Evolutionary conservation across 345 rosid genomes (phyloP), one percentile per base, ranked within the genome.

Genomic region (Pugionium cornutum): DNA sequence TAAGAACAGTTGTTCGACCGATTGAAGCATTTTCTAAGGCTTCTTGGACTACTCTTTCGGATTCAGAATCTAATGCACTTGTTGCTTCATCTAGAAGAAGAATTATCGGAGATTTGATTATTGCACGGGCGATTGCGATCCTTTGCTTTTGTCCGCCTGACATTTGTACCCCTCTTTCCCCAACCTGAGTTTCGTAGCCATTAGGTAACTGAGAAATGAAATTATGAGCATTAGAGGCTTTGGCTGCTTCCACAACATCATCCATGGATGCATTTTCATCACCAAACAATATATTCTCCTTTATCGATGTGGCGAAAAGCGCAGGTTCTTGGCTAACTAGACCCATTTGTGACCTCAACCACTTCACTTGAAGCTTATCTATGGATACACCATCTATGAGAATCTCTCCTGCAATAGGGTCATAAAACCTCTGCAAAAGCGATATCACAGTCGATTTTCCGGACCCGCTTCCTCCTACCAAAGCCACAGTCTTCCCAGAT

Each of bases 71-170:
- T 1, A 89, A 84, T 2, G 98, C 91, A 29, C 96, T 92, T n/a
- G 96, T 89, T 29, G 96, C 96, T 74, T 92, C 98, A 7, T 91
- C 97, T 4, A 91, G 80, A 8, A 91, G 59, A 6, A 91, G 83
- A 39, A 91, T 81, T 52, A 82, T 66, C 0, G 92, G 97, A 74
- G 87, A 80, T 78, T 88, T 91, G 18, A 91, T 88, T 37, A 91
- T 86, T 0, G 96, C 92, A 64, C 95, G 79, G 2, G 96, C 96
- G 1, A 92, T 89, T 6, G 95, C 96, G 0, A 92, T 89, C 75
- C 98, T 84, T 73, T 92, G 95, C 57, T 91, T 91, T 45, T 91
- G 98, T 1, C 98, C 98, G 0, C 98, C 95, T 0, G 96, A 89
- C 50, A 92, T 85, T 73, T 87, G 96, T 51, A 92, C 89, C 42